These are phyloP conservation scores for Microthlaspi erraticum DNA, from an alignment of 345 rosid genomes.

Conservation along the genomic window DNA sequence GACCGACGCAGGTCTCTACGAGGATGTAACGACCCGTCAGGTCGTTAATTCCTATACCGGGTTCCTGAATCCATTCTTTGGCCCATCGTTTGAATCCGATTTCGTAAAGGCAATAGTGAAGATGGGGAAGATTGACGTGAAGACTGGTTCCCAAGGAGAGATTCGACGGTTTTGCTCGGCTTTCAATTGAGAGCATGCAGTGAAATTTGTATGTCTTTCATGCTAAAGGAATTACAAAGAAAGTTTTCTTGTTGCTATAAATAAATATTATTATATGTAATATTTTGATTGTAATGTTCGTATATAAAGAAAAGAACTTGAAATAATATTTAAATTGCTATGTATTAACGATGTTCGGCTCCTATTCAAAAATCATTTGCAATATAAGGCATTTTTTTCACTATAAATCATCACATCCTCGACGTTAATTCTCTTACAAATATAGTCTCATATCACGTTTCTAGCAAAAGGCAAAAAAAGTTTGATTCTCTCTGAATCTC, in stretches of 20 bases:
- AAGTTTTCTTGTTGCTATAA: too few relatives aligned
- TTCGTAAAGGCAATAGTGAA: conserved; percentile 66
- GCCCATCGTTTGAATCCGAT: conserved; percentile 58
- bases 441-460: neutral
- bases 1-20: conserved; percentile 73
- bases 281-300: neutral
- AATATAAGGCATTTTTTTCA: neutral
- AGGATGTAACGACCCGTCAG: conserved; percentile 52
- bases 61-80: conserved; percentile 40
- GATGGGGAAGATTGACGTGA: conserved; percentile 73
- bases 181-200: conserved; percentile 48
- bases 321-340: neutral
- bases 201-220: neutral
- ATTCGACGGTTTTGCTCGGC: conserved; percentile 68
- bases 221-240: neutral
- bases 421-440: neutral
- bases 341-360: too few relatives aligned
- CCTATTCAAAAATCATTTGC: neutral
- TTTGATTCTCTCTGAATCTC: neutral
- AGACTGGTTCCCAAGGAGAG: conserved; percentile 66
- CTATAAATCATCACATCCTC: conserved; percentile 1
- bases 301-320: neutral
- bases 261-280: too few relatives aligned
- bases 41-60: conserved; percentile 63
- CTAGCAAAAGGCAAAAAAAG: conserved; percentile 13